Evolutionary conservation across 306 rosid species (phyloP).

Genomic region (Malus asiatica): DNA sequence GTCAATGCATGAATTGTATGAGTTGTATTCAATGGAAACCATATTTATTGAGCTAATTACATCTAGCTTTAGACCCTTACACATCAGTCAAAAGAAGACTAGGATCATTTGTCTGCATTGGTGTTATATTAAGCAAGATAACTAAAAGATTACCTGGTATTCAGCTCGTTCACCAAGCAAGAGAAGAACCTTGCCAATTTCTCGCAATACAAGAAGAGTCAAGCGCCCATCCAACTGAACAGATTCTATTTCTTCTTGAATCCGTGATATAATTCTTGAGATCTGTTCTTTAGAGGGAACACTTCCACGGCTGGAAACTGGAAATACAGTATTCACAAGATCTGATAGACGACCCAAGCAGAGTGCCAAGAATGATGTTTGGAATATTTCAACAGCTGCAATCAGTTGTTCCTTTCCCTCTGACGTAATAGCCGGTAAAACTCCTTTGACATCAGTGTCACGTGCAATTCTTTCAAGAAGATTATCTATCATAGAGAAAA

Average conservation of each 20-base stretch:
- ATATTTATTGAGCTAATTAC: neutral
- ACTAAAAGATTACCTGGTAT: constrained; percentile 57
- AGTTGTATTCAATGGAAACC: neutral
- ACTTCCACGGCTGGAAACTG: constrained; percentile 90
- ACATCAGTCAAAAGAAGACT: neutral
- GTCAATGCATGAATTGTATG: neutral
- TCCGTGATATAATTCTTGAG: constrained; percentile 64
- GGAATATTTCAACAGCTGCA: constrained; percentile 87
- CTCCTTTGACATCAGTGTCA: constrained; percentile 92
- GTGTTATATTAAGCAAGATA: neutral
- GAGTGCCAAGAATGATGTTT: constrained; percentile 77
- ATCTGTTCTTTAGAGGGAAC: constrained; percentile 94
- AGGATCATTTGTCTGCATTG: neutral
- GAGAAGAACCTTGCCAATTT: constrained; percentile 88
- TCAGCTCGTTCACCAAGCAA: constrained; percentile 83
- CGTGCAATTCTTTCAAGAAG: constrained; percentile 91
- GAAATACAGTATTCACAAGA: constrained; percentile 84
- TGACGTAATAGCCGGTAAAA: constrained; percentile 75
- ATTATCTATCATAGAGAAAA: constrained; percentile 82
- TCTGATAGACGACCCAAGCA: constrained; percentile 94
- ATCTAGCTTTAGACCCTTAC: neutral
- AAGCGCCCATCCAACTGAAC: constrained; percentile 89
- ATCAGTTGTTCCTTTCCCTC: constrained; percentile 72
- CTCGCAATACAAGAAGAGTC: constrained; percentile 93
- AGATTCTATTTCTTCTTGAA: constrained; percentile 93